Base-by-base conservation (phyloP, 192 early-diverging fungal species). In the Coemansia sp. region DNA sequence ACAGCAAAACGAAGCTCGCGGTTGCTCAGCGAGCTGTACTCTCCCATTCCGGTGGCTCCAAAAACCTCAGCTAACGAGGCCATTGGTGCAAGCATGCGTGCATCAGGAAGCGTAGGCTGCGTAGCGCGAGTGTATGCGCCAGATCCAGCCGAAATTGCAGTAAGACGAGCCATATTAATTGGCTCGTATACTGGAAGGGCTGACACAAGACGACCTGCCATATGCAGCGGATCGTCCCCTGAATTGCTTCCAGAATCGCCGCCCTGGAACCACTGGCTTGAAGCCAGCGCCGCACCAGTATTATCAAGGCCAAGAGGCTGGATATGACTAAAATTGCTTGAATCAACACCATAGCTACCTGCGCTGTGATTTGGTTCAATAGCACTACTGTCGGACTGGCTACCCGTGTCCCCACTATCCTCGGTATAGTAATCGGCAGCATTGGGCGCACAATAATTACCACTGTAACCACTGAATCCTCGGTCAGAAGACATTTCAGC, bases 51-150 rank as follows among this genome's bases (percentile, higher is more conserved):
- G 1, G 59, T 9, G 4, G 37, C 19, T 7, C 52, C 39, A 12
- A 53, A 64, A 7, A 55, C 53, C 8, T 67, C 73, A 34, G 73
- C 67, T 25, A 77, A 54, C 25, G 73, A 77, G 12, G 73, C 64
- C 73, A 77, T 77, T 3, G 73, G 73, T 12, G 73, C 73, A 3
- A 77, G 73, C 57, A 70, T 63, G 12, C 61, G 62, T 3, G 62
- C 66, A 17, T 77, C 73, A 0, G 73, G 73, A 5, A 70, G 59
- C 7, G 48, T 45, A 0, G 67, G 73, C 9, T 44, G 67, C 10
- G 67, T 77, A 0, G 73, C 67, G 13, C 68, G 63, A 22, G 21
- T n/a, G 34, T 57, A 68, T 1, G 40, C 56, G 19, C 49, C 23
- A 8, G 56, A 22, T 10, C 9, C n/a, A 18, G 30, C 34, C 19